These are phyloP conservation scores for Spergularia bocconei DNA, from an alignment of 148 eudicot genomes.

Conservation along the genomic window DNA sequence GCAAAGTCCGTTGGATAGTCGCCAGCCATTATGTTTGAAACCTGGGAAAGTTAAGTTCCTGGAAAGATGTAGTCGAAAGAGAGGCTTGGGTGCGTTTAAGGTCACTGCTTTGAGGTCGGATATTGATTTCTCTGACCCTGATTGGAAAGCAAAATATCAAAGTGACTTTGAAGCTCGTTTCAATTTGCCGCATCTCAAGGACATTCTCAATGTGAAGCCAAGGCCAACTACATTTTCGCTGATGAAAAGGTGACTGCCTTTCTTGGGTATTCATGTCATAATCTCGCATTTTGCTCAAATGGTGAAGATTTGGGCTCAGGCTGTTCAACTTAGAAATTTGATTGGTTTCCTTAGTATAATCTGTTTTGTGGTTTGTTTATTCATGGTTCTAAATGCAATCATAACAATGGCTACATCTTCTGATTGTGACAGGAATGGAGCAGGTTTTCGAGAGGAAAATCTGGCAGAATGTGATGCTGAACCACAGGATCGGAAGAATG, in stretches of 20 bases:
- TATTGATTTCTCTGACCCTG: conserved; percentile 40
- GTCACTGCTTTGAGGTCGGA: conserved; percentile 25
- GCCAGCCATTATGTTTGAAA: background rate
- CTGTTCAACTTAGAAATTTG: background rate
- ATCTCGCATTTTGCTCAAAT: background rate
- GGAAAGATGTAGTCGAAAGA: conserved; percentile 19
- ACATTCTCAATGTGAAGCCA: conserved; percentile 38
- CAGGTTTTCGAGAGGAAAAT: conserved; percentile 9
- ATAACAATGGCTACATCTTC: background rate
- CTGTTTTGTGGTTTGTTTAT: background rate
- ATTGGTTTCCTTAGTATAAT: background rate
- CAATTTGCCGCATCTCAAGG: conserved; percentile 45
- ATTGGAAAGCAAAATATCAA: conserved; percentile 40
- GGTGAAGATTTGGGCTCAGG: conserved; percentile 1
- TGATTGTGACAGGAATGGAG: conserved; percentile 20
- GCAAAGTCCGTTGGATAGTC: background rate
- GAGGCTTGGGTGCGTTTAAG: conserved; percentile 22
- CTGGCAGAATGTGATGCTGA: conserved; percentile 17
- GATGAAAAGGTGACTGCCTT: conserved; percentile 39
- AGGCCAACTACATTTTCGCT: conserved; percentile 45
- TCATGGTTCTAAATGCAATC: background rate
- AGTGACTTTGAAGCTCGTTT: conserved; percentile 39
- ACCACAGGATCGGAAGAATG: conserved; percentile 35
- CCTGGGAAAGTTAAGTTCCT: conserved; percentile 21
- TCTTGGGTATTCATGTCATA: background rate